A percentile compares a stretch with the other conserved stretches of the same genome.
phyloP scores from a whole-genome alignment of 371 early-diverging fungal genomes.

The Lichtheimia corymbifera region DNA sequence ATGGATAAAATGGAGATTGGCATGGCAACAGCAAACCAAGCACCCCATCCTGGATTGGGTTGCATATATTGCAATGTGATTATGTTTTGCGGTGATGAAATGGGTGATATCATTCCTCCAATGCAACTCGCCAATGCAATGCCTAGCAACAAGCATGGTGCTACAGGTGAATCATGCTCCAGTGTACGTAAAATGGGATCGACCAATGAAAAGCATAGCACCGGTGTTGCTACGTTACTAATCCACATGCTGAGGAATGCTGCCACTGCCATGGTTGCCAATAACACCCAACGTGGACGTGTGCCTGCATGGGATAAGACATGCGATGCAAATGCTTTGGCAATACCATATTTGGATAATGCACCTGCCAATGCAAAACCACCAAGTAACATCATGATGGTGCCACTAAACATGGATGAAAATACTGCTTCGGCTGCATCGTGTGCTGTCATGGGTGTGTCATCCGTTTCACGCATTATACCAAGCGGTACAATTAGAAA shows the following conservation, averaged over 20 bases:
- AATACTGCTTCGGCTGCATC: conserved; percentile 85
- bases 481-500: conserved; percentile 68
- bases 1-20: conserved; percentile 73
- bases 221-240: conserved; percentile 84
- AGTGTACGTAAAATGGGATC: conserved; percentile 75
- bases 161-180: conserved; percentile 51
- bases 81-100: conserved; percentile 93
- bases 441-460: conserved; percentile 49
- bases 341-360: conserved; percentile 59
- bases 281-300: conserved; percentile 63
- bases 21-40: conserved; percentile 80
- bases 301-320: conserved; percentile 73
- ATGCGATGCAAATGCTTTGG: conserved; percentile 68
- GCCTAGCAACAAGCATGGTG: conserved; percentile 84
- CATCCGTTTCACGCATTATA: conserved; percentile 57
- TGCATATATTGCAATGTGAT: conserved; percentile 84
- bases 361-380: conserved; percentile 95
- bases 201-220: conserved; percentile 77
- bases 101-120: conserved; percentile 95
- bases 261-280: conserved; percentile 77
- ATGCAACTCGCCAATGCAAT: conserved; percentile 94
- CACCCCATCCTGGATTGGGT: conserved; percentile 82
- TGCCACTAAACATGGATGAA: conserved; percentile 92
- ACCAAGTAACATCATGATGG: conserved; percentile 94
- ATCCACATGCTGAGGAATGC: conserved; percentile 81